phyloP scores from a whole-genome alignment of 805 yeast genomes.

The Clavispora asparagi region DNA sequence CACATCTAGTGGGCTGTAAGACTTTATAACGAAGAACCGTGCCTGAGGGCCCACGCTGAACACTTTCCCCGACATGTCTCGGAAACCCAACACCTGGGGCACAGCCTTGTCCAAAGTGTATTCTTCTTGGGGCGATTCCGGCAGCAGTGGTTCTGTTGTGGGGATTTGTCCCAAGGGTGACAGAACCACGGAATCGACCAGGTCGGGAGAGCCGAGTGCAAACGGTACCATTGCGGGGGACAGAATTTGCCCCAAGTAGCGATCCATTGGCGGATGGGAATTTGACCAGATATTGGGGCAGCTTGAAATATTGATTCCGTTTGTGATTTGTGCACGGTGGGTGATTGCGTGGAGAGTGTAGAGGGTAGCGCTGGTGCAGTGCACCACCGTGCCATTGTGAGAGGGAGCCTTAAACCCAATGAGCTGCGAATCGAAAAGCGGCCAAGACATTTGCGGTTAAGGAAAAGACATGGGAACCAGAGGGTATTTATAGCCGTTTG shows the following conservation, averaged over 20 bases:
- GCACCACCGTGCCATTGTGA: neutral
- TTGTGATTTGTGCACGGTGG: constrained; percentile 3
- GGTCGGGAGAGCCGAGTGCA: neutral
- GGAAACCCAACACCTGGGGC: neutral
- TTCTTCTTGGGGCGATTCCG: neutral
- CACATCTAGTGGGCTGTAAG: constrained; percentile 45
- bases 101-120: neutral
- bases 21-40: constrained; percentile 49
- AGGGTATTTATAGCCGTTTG: neutral
- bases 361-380: constrained; percentile 4
- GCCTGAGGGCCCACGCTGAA: constrained; percentile 10
- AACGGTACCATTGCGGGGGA: neutral
- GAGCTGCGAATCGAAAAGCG: constrained; percentile 3
- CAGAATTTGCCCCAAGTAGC: neutral
- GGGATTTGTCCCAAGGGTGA: neutral
- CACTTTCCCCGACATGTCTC: neutral
- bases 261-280: neutral
- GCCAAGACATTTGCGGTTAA: neutral
- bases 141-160: neutral
- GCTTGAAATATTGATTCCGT: constrained; percentile 2
- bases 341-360: constrained; percentile 1
- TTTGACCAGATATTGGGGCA: constrained; percentile 9
- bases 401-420: constrained; percentile 5
- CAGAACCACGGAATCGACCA: neutral
- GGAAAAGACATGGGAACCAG: neutral